Conservation (phyloP, 2,329 filamentous ascomycete species). For the Blumeria hordei region DNA sequence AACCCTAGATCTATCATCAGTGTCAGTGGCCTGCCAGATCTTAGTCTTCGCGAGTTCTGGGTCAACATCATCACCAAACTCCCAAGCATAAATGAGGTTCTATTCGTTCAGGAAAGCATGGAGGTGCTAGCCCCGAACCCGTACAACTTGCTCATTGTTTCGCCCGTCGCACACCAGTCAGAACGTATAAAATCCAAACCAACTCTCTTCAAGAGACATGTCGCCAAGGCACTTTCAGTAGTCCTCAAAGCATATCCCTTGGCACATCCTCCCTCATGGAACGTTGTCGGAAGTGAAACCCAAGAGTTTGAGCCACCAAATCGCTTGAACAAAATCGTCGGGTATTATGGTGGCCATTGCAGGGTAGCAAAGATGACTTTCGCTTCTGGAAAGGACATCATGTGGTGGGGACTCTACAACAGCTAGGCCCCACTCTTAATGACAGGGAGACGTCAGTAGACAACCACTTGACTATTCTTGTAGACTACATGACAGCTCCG, state of each 20-base stretch:
- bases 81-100: slow-evolving; percentile 3
- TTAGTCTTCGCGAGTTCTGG: slow-evolving; percentile 6
- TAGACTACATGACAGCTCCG: too few species aligned
- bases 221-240: background rate
- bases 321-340: background rate
- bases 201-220: background rate
- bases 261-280: background rate
- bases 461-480: too few species aligned
- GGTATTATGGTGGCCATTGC: background rate
- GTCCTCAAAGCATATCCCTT: background rate
- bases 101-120: background rate
- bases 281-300: background rate
- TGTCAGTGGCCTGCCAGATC: background rate
- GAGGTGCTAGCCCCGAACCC: background rate
- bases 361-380: background rate
- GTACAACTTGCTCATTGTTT: background rate
- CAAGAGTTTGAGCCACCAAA: background rate
- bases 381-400: background rate
- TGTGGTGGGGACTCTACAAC: background rate
- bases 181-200: background rate
- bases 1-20: background rate
- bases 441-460: too few species aligned
- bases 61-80: slow-evolving; percentile 5
- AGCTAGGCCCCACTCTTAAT: background rate
- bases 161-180: background rate